Conservation (phyloP, 352 stramenopile species). For the Pythium aquatile region DNA sequence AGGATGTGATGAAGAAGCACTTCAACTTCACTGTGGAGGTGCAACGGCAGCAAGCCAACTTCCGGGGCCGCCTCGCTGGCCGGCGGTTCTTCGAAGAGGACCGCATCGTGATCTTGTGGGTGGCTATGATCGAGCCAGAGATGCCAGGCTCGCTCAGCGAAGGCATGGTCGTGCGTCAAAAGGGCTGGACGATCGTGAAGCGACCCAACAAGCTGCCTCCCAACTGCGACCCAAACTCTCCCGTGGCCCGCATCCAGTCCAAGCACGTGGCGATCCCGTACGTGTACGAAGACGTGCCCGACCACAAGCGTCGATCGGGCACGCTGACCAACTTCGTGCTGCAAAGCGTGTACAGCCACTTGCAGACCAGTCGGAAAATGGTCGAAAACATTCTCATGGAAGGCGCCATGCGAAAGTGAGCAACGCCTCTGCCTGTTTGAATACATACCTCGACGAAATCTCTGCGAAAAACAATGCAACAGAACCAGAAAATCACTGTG, state of each 20-base stretch:
- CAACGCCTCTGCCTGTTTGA: not conserved
- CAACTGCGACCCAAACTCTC: conserved; percentile 29
- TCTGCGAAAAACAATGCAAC: not conserved
- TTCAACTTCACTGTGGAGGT: conserved; percentile 24
- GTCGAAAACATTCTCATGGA: conserved; percentile 70
- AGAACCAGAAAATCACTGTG: not conserved
- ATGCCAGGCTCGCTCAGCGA: conserved; percentile 20
- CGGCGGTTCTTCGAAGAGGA: conserved; percentile 25
- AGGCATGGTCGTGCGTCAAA: conserved; percentile 27
- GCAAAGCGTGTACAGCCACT: conserved; percentile 36
- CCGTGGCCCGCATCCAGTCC: conserved; percentile 62
- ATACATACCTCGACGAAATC: not conserved
- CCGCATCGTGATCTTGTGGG: conserved; percentile 27
- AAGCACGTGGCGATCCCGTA: conserved; percentile 66
- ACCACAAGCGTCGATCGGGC: conserved; percentile 59
- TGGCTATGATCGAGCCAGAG: conserved; percentile 27
- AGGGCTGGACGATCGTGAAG: conserved; percentile 64
- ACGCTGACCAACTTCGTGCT: conserved; percentile 71
- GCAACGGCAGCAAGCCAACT: conserved; percentile 19
- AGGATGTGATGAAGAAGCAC: conserved; percentile 26
- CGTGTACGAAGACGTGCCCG: conserved; percentile 59
- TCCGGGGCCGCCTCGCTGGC: conserved; percentile 18
- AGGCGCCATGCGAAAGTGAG: conserved; percentile 25
- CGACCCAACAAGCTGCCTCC: conserved; percentile 20
- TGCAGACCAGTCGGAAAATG: conserved; percentile 60